Evolutionary conservation across 1,284 basidiomycete genomes (phyloP).

Genomic region (Mrakiaceae sp.): DNA sequence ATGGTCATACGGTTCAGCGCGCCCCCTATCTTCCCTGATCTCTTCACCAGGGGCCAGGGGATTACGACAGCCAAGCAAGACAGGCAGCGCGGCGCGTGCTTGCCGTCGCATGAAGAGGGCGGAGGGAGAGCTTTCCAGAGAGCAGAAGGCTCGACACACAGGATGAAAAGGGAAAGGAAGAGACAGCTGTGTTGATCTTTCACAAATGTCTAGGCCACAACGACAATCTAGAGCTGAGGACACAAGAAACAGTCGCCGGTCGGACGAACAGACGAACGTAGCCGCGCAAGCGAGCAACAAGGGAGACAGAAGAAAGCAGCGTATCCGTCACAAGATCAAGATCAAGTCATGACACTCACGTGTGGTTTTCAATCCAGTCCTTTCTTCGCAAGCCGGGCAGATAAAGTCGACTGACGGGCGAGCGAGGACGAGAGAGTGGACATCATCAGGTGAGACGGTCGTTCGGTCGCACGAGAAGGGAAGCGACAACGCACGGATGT

Average conservation of each 20-base stretch:
- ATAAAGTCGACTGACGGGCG: slow-evolving; percentile 5
- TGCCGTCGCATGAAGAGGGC: no score
- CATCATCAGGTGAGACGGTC: background rate
- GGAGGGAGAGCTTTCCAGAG: no score
- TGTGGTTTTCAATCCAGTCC: slow-evolving; percentile 2
- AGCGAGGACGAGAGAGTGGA: background rate
- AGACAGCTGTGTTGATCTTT: background rate
- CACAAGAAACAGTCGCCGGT: no score
- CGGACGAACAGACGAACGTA: no score
- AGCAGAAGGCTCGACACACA: no score
- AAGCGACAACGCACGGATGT: slow-evolving; percentile 1
- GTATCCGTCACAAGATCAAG: background rate
- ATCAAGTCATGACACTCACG: background rate
- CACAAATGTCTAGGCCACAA: background rate
- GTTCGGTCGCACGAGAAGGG: background rate
- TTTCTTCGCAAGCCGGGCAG: slow-evolving; percentile 6
- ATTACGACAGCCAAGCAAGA: no score
- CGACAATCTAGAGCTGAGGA: no score
- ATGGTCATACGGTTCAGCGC: no score
- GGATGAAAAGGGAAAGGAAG: no score
- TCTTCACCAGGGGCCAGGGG: no score
- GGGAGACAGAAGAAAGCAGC: background rate
- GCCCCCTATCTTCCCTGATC: no score
- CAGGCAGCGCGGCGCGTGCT: no score
- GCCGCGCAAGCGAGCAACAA: background rate